These are phyloP conservation scores for Ilyonectria robusta DNA, from an alignment of 2,329 filamentous ascomycete species.

Conservation along the genomic window DNA sequence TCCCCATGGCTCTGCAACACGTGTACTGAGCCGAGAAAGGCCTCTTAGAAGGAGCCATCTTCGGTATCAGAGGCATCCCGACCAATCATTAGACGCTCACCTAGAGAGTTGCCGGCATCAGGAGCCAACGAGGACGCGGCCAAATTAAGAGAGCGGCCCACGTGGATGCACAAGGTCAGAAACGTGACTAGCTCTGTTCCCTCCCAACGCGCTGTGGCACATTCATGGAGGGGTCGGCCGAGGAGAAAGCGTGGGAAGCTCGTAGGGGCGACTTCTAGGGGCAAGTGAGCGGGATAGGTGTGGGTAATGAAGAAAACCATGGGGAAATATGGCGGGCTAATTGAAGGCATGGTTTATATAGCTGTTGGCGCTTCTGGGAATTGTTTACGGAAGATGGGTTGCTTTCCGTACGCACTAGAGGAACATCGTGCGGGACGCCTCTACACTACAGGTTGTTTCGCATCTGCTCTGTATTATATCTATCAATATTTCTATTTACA, in stretches of 20 bases:
- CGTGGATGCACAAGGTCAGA: conserved; percentile 8
- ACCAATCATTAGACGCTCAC: conserved; percentile 5
- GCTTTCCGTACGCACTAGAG: conserved; percentile 12
- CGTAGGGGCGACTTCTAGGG: not conserved
- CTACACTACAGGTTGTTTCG: conserved; percentile 17
- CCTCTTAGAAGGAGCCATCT: conserved; percentile 47
- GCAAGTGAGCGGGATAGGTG: conserved; percentile 12
- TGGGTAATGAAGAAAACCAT: conserved; percentile 5
- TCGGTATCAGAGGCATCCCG: conserved; percentile 27
- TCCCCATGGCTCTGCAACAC: conserved; percentile 61
- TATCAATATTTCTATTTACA: conserved; percentile 19
- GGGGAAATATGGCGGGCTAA: conserved; percentile 22
- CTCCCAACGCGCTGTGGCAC: not conserved
- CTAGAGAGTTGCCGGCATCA: not conserved
- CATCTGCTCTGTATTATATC: conserved; percentile 29
- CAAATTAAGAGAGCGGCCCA: conserved; percentile 18
- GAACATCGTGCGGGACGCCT: conserved; percentile 16
- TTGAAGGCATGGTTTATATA: conserved; percentile 22
- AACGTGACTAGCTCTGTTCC: not conserved
- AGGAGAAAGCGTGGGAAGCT: conserved; percentile 1
- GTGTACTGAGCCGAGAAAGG: conserved; percentile 49
- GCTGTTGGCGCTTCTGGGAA: conserved; percentile 25
- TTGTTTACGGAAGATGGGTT: conserved; percentile 16
- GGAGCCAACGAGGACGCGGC: conserved; percentile 5
- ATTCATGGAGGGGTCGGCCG: not conserved